These are phyloP conservation scores for Podosphaera xanthii DNA, from an alignment of 2,329 filamentous ascomycete species.

Conservation along the genomic window DNA sequence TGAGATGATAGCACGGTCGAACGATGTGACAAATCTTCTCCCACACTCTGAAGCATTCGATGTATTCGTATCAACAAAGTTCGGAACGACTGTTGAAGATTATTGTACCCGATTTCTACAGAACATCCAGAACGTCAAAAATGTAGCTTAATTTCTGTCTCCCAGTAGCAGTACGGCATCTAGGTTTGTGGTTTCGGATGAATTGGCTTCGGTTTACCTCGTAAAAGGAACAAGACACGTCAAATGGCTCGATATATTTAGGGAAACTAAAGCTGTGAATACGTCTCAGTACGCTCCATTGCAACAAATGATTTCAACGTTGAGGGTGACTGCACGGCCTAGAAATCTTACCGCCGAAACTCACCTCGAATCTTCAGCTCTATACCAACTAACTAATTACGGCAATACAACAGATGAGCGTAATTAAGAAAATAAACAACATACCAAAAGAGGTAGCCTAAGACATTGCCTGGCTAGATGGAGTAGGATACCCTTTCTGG, in stretches of 20 bases:
- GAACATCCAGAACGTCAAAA: background rate
- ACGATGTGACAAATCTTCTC: background rate
- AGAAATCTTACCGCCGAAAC: background rate
- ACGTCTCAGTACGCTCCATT: background rate
- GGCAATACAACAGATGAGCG: no score
- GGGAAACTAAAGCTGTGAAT: background rate
- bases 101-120: background rate
- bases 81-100: background rate
- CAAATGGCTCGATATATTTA: background rate
- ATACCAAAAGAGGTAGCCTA: no score
- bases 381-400: no score
- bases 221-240: background rate
- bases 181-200: background rate
- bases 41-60: background rate
- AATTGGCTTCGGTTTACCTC: background rate
- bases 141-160: background rate
- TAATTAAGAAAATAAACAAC: no score
- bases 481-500: no score
- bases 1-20: background rate
- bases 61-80: background rate
- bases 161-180: background rate
- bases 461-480: no score
- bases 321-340: background rate
- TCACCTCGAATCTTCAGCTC: no score
- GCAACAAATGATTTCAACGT: background rate